phyloP scores from a whole-genome alignment of 2,329 filamentous ascomycete genomes.

The Beauveria brongniartii region DNA sequence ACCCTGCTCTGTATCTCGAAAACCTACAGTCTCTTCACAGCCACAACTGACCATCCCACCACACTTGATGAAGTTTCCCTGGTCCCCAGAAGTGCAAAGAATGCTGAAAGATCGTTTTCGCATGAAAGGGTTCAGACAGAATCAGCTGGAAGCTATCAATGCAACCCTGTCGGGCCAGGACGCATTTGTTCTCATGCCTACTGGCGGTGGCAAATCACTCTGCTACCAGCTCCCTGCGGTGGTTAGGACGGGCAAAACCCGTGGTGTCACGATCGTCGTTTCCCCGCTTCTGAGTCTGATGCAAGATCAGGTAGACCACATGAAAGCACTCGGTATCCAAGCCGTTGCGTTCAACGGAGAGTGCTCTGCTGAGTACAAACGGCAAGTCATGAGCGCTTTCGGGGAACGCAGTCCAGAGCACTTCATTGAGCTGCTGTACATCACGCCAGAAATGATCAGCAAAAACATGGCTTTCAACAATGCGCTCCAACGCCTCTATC shows the following conservation, averaged over 20 bases:
- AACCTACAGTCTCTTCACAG: conserved; percentile 12
- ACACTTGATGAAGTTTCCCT: conserved; percentile 58
- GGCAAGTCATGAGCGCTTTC: conserved; percentile 57
- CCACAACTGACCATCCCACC: conserved; percentile 33
- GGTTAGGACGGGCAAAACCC: conserved; percentile 69
- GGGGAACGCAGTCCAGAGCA: conserved; percentile 59
- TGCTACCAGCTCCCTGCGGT: conserved; percentile 94
- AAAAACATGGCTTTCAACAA: conserved; percentile 65
- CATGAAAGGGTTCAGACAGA: conserved; percentile 77
- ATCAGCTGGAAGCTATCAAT: conserved; percentile 94
- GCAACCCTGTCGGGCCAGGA: conserved; percentile 81
- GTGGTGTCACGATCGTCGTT: conserved; percentile 86
- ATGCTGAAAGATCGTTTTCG: conserved; percentile 78
- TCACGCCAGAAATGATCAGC: conserved; percentile 94
- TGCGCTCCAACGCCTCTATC: conserved; percentile 60
- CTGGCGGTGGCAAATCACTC: conserved; percentile 90
- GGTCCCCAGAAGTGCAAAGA: conserved; percentile 78
- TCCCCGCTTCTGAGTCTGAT: conserved; percentile 91
- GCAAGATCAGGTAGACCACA: conserved; percentile 90
- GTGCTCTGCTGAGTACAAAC: conserved; percentile 53
- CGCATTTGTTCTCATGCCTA: conserved; percentile 95
- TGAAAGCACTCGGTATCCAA: conserved; percentile 65
- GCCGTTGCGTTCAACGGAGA: conserved; percentile 79
- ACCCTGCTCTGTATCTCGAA: conserved; percentile 25
- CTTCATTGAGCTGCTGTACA: conserved; percentile 79